phyloP scores from a whole-genome alignment of 768 basidiomycete species.

The Collybia nuda region DNA sequence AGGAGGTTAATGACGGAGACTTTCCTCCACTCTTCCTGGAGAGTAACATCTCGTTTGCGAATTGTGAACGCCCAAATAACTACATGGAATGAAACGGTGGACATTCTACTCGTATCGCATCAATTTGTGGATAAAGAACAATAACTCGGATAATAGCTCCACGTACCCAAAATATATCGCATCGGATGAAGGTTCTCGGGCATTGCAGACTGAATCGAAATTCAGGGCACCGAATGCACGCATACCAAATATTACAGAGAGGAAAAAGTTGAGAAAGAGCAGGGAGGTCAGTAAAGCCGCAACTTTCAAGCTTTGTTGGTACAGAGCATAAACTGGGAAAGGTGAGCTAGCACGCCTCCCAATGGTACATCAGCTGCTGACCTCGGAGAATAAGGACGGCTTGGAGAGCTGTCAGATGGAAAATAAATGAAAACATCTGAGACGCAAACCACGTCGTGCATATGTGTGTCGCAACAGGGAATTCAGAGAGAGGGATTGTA shows the following conservation, averaged over 20 bases:
- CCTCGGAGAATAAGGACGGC: constrained; percentile 8
- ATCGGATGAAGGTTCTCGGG: neutral
- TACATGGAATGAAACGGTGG: neutral
- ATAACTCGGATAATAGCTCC: neutral
- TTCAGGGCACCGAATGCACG: neutral
- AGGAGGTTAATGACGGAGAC: neutral
- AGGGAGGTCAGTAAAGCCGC: constrained; percentile 1
- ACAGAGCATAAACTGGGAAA: constrained; percentile 11
- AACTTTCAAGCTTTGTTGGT: constrained; percentile 5
- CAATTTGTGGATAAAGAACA: neutral
- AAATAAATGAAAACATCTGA: constrained; percentile 1
- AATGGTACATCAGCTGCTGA: neutral
- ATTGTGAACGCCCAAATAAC: constrained; percentile 5
- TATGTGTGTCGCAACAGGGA: neutral
- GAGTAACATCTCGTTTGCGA: constrained; percentile 5
- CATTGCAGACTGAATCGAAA: neutral
- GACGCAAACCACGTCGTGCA: constrained; percentile 9
- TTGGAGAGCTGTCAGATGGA: constrained; percentile 10
- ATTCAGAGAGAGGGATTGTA: constrained; percentile 1
- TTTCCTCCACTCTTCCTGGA: neutral
- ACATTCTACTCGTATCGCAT: neutral
- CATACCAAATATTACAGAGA: neutral
- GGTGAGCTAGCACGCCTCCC: neutral
- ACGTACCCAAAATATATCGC: neutral
- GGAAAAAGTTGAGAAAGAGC: neutral